These are phyloP conservation scores for Heliocybe sulcata DNA, from an alignment of 1,284 basidiomycete genomes.

Conservation along the genomic window DNA sequence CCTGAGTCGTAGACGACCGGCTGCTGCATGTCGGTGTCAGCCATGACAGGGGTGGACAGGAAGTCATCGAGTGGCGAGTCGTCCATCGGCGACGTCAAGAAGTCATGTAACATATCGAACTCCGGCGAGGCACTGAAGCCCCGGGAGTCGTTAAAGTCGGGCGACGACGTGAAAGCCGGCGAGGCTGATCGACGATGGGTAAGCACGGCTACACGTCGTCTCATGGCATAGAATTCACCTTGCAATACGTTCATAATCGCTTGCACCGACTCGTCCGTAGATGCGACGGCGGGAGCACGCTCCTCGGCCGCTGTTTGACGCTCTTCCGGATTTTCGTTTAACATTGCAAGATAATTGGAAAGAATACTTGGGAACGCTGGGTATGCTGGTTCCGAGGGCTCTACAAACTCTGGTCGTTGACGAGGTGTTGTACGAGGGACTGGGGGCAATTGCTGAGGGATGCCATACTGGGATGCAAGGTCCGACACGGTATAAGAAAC, in stretches of 20 bases:
- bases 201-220: background rate
- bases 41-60: slow-evolving; percentile 45
- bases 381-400: slow-evolving; percentile 18
- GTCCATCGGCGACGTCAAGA: slow-evolving; percentile 39
- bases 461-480: slow-evolving; percentile 68
- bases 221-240: slow-evolving; percentile 21
- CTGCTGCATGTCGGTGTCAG: slow-evolving; percentile 32
- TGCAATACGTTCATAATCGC: slow-evolving; percentile 35
- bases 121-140: slow-evolving; percentile 27
- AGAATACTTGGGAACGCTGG: slow-evolving; percentile 29
- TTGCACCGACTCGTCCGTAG: slow-evolving; percentile 23
- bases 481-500: slow-evolving; percentile 43
- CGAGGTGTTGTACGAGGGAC: slow-evolving; percentile 49
- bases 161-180: background rate
- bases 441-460: slow-evolving; percentile 59
- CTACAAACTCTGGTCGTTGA: slow-evolving; percentile 25
- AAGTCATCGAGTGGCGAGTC: slow-evolving; percentile 51
- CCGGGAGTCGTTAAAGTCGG: background rate
- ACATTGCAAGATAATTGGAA: slow-evolving; percentile 42
- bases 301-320: slow-evolving; percentile 13
- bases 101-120: slow-evolving; percentile 26
- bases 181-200: slow-evolving; percentile 2
- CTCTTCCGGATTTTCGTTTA: slow-evolving; percentile 29
- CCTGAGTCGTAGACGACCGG: slow-evolving; percentile 22
- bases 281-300: slow-evolving; percentile 4